Percentiles rank a stretch among this genome's conserved stretches.
phyloP scores from a whole-genome alignment of 2,329 filamentous ascomycete genomes.

The Aureobasidium sp. region DNA sequence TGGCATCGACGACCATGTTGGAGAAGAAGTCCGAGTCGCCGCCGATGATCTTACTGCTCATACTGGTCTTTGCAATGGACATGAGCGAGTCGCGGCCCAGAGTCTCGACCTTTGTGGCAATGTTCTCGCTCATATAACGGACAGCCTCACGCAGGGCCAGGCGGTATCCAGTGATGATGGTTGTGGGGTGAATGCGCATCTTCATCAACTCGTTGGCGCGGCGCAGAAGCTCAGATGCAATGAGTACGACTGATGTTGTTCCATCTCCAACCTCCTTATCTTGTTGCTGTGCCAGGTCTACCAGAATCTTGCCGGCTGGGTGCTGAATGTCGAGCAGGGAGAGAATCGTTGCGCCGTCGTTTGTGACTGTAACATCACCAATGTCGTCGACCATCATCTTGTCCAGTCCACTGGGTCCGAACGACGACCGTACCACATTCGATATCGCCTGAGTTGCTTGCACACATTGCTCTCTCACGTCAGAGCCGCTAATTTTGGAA shows the following conservation, averaged over 20 bases:
- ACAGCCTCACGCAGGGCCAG: constrained; percentile 91
- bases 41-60: constrained; percentile 99
- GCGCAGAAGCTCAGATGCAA: constrained; percentile 88
- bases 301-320: constrained; percentile 94
- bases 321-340: constrained; percentile 94
- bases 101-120: constrained; percentile 89
- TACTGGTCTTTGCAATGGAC: constrained; percentile 96
- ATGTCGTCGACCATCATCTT: constrained; percentile 99
- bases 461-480: constrained; percentile 97
- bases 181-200: constrained; percentile 99
- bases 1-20: constrained; percentile 94
- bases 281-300: constrained; percentile 95
- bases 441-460: constrained; percentile 93
- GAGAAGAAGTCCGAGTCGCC: constrained; percentile 94
- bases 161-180: constrained; percentile 97
- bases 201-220: constrained; percentile 98
- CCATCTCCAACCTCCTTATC: constrained; percentile 99
- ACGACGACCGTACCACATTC: constrained; percentile 98
- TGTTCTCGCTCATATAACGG: constrained; percentile 98
- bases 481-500: constrained; percentile 91
- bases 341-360: constrained; percentile 96
- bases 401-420: constrained; percentile 91
- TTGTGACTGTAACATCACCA: constrained; percentile 97
- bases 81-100: constrained; percentile 84
- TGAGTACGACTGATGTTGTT: constrained; percentile 94